phyloP scores from a whole-genome alignment of 2,329 filamentous ascomycete genomes.

The Dryadomyces quercus-mongolicae region DNA sequence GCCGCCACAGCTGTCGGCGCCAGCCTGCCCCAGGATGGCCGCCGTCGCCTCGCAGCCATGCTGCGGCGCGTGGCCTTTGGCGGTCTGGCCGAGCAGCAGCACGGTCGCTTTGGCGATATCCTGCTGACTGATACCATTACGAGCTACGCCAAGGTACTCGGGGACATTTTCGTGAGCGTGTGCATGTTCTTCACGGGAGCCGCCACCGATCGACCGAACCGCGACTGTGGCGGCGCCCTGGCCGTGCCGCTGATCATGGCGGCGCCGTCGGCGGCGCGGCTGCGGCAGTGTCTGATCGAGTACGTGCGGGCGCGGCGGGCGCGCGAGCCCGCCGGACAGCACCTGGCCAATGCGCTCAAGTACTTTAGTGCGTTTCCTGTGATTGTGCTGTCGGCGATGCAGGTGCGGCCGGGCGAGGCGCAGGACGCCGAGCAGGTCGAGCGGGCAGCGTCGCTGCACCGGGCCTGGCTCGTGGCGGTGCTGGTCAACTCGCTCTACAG shows the following conservation, averaged over 20 bases:
- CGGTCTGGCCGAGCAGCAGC: constrained; percentile 71
- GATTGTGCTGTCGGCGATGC: constrained; percentile 65
- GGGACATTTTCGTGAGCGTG: constrained; percentile 74
- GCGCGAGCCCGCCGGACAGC: constrained; percentile 58
- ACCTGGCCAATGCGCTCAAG: constrained; percentile 88
- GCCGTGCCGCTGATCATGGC: constrained; percentile 77
- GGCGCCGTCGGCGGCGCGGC: constrained; percentile 70
- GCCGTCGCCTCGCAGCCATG: constrained; percentile 62
- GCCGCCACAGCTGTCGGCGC: background rate
- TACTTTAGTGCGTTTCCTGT: constrained; percentile 93
- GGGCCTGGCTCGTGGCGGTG: constrained; percentile 58
- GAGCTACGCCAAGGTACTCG: constrained; percentile 85
- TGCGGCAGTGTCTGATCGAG: constrained; percentile 87
- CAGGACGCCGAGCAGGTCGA: background rate
- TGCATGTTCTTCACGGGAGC: constrained; percentile 68
- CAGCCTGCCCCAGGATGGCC: constrained; percentile 50
- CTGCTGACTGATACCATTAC: constrained; percentile 89
- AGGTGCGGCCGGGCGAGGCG: constrained; percentile 43
- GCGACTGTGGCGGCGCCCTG: constrained; percentile 66
- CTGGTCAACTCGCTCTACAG: constrained; percentile 80
- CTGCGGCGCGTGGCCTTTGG: constrained; percentile 71
- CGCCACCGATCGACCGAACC: constrained; percentile 70
- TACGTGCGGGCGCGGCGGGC: constrained; percentile 58
- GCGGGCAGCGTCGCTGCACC: constrained; percentile 31
- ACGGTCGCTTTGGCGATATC: constrained; percentile 92